Percentiles rank a stretch among this genome's conserved stretches.
Conservation (phyloP, 345 rosid species). For the Hevea brasiliensis region DNA sequence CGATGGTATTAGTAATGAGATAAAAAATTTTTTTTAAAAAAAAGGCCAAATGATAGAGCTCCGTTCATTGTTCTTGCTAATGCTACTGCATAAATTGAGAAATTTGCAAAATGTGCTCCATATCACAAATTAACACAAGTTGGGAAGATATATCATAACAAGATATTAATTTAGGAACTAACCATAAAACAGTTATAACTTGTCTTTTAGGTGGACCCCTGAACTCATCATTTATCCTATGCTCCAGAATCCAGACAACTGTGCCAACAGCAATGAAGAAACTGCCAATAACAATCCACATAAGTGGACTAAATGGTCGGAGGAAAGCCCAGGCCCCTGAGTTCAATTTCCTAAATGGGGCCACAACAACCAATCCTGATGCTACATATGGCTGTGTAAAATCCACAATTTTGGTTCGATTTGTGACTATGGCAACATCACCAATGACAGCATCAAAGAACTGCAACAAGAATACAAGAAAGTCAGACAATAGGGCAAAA, state of each 20-base stretch:
- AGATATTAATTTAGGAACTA: constrained; percentile 28
- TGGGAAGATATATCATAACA: neutral
- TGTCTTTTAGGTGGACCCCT: constrained; percentile 87
- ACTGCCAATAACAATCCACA: constrained; percentile 75
- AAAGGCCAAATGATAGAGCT: neutral
- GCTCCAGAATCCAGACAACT: constrained; percentile 94
- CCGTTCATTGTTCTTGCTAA: neutral
- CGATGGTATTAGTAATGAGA: neutral
- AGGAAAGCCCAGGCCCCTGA: constrained; percentile 96
- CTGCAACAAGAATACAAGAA: constrained; percentile 39
- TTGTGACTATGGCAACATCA: constrained; percentile 82
- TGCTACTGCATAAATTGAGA: neutral
- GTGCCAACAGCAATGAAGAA: constrained; percentile 73
- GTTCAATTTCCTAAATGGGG: constrained; percentile 68
- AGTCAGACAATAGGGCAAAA: constrained; percentile 18
- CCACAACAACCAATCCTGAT: constrained; percentile 91
- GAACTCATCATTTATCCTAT: constrained; percentile 86
- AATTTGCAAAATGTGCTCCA: neutral
- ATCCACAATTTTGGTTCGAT: constrained; percentile 81
- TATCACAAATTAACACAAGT: neutral
- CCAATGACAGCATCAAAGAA: constrained; percentile 85
- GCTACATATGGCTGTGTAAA: constrained; percentile 89
- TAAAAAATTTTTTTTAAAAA: neutral
- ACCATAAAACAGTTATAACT: constrained; percentile 80
- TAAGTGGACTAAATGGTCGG: constrained; percentile 57